These are phyloP conservation scores for Flaveria ramosissima DNA, from an alignment of 129 eudicot species.

Conservation along the genomic window DNA sequence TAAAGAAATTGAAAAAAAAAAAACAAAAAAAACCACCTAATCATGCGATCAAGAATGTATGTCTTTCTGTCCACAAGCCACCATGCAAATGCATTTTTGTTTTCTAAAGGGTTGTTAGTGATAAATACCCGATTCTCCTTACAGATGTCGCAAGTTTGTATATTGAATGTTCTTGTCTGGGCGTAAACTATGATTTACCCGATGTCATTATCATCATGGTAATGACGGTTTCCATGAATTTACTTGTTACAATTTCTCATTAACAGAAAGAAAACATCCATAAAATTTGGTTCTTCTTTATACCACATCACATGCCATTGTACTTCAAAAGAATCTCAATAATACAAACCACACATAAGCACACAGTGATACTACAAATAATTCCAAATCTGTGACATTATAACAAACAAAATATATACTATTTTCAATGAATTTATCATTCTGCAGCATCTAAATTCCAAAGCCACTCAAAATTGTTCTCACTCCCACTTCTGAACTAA, in stretches of 20 bases:
- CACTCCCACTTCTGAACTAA: conserved; percentile 34
- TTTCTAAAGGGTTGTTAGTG: not conserved
- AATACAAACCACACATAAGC: conserved; percentile 14
- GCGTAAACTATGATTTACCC: no score
- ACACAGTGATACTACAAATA: conserved; percentile 3
- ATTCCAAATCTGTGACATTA: conserved; percentile 29
- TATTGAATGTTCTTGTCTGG: no score
- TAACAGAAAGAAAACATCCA: not conserved
- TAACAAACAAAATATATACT: conserved; percentile 19
- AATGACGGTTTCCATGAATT: no score
- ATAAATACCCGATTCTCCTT: no score
- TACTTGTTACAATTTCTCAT: no score
- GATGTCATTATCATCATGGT: no score
- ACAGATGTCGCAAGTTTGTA: no score
- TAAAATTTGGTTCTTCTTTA: conserved; percentile 15
- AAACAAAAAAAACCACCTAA: no score
- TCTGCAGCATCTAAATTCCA: conserved; percentile 26
- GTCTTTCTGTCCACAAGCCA: conserved; percentile 35
- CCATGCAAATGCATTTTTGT: conserved; percentile 23
- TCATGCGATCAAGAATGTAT: conserved; percentile 28
- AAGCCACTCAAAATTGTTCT: conserved; percentile 10
- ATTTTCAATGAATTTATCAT: conserved; percentile 5
- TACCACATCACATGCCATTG: conserved; percentile 34
- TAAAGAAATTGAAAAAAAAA: not conserved
- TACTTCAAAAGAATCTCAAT: conserved; percentile 34